Conservation (phyloP, 768 basidiomycete genomes). For the Jaapia argillacea region DNA sequence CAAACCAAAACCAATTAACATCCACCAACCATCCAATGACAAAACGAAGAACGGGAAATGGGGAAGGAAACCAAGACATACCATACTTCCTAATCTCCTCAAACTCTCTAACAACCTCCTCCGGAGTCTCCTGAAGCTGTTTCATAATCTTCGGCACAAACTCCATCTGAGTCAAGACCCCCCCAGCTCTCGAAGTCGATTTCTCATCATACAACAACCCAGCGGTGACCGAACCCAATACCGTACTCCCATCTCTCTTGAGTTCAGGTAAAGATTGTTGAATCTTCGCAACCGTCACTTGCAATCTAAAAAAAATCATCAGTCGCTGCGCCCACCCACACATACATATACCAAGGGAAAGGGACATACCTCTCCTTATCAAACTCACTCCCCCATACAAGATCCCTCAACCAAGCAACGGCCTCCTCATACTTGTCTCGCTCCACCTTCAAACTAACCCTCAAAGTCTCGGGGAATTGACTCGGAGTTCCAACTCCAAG, state of each 20-base stretch:
- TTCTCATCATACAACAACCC: conserved; percentile 56
- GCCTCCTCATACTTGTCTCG: conserved; percentile 68
- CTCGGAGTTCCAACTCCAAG: conserved; percentile 43
- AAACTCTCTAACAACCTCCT: conserved; percentile 61
- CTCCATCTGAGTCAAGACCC: conserved; percentile 66
- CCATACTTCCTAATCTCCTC: conserved; percentile 60
- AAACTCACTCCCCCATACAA: conserved; percentile 68
- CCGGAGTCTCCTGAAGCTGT: conserved; percentile 63
- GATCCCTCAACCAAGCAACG: conserved; percentile 77
- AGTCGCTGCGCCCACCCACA: background rate
- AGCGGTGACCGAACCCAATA: conserved; percentile 62
- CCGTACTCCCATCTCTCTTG: conserved; percentile 81
- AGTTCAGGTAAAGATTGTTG: conserved; percentile 84
- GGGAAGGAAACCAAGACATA: too few relatives aligned
- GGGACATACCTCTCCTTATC: conserved; percentile 57
- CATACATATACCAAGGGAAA: background rate
- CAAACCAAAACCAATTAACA: too few relatives aligned
- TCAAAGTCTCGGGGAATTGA: conserved; percentile 65
- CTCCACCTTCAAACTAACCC: conserved; percentile 81
- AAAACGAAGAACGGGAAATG: conserved; percentile 1
- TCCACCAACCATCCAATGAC: background rate
- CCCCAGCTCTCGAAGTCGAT: conserved; percentile 59
- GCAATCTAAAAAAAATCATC: conserved; percentile 39
- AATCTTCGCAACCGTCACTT: conserved; percentile 79
- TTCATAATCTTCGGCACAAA: conserved; percentile 69